phyloP scores from a whole-genome alignment of 139 green algal species.

The Choricystis sp. region DNA sequence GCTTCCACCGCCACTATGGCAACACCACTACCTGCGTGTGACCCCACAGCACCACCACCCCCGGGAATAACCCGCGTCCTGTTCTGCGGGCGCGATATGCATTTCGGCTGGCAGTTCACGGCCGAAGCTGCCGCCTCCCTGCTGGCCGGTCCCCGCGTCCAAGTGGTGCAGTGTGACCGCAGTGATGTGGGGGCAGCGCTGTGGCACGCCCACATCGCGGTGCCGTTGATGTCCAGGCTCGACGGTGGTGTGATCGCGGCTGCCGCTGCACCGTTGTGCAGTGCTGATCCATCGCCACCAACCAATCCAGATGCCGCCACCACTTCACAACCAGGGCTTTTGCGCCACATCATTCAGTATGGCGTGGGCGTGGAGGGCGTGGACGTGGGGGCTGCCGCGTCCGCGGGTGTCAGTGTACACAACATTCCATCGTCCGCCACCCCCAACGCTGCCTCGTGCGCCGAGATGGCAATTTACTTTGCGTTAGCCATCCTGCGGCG shows the following conservation, averaged over 20 bases:
- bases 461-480: neutral
- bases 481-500: neutral
- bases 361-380: neutral
- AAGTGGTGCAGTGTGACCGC: neutral
- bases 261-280: no score
- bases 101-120: neutral
- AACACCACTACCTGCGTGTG: no score
- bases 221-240: neutral
- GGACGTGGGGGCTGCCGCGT: neutral
- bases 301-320: no score
- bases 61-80: no score
- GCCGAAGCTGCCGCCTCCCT: neutral
- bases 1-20: no score
- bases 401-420: neutral
- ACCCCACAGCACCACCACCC: no score
- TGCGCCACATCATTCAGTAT: neutral
- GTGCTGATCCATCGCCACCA: no score
- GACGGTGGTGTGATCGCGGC: neutral
- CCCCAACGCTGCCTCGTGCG: neutral
- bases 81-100: neutral
- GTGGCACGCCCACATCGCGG: neutral
- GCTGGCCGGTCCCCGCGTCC: neutral
- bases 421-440: neutral
- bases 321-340: neutral
- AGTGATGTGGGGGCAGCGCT: neutral